phyloP scores from a whole-genome alignment of 768 basidiomycete genomes.

The Sarcomyxa edulis region DNA sequence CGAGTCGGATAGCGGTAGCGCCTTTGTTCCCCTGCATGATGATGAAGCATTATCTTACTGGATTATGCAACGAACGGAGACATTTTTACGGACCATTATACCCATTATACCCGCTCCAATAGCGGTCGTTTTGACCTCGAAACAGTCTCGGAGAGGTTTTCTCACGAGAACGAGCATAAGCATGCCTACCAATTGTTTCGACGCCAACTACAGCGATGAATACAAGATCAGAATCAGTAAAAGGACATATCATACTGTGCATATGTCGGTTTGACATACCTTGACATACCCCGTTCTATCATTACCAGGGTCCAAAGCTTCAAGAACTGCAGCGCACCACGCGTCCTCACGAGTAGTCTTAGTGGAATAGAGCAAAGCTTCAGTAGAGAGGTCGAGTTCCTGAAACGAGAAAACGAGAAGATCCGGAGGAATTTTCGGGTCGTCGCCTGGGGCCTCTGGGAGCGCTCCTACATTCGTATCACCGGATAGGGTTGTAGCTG shows the following conservation, averaged over 20 bases:
- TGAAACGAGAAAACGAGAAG: conserved; percentile 75
- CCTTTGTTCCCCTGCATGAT: conserved; percentile 75
- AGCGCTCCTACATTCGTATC: neutral
- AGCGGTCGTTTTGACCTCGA: conserved; percentile 46
- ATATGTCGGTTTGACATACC: conserved; percentile 40
- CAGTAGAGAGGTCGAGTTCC: conserved; percentile 74
- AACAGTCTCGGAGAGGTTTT: conserved; percentile 41
- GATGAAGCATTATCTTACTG: neutral
- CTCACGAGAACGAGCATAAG: conserved; percentile 66
- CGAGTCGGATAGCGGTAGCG: conserved; percentile 59
- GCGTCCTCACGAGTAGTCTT: conserved; percentile 62
- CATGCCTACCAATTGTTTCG: conserved; percentile 82
- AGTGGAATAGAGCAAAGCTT: conserved; percentile 69
- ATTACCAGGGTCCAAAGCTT: conserved; percentile 68
- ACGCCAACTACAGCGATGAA: conserved; percentile 43
- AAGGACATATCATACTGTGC: neutral
- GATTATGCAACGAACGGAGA: conserved; percentile 3
- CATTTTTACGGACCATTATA: conserved; percentile 52
- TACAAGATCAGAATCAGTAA: neutral
- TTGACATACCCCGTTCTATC: conserved; percentile 68
- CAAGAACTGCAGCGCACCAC: conserved; percentile 64
- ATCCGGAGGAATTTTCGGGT: conserved; percentile 47
- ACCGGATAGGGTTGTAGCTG: neutral
- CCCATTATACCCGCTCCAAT: conserved; percentile 77
- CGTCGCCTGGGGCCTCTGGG: neutral